Conservation (phyloP, 1,139 yeast genomes). For the Zygoascus meyerae region DNA sequence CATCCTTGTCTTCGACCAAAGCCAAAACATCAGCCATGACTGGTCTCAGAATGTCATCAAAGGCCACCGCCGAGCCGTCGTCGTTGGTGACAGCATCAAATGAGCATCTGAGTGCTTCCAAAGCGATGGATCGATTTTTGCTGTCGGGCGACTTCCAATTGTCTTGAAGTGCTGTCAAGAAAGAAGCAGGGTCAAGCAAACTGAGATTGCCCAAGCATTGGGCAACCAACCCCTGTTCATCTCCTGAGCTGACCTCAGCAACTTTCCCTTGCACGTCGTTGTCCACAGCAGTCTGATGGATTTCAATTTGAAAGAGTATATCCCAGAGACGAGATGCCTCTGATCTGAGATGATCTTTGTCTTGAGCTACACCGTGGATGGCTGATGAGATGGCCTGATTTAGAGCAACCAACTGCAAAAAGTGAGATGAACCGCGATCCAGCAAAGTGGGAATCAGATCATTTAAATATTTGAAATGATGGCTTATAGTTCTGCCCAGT, state of each 20-base stretch:
- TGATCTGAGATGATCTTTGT: constrained; percentile 2
- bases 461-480: constrained; percentile 37
- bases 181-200: constrained; percentile 26
- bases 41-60: constrained; percentile 29
- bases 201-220: constrained; percentile 37
- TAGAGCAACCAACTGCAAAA: constrained; percentile 1
- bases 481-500: constrained; percentile 46
- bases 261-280: neutral
- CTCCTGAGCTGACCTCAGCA: constrained; percentile 18
- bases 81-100: constrained; percentile 16
- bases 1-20: constrained; percentile 30
- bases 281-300: neutral
- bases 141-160: constrained; percentile 23
- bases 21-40: constrained; percentile 37
- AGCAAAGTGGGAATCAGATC: constrained; percentile 32
- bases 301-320: constrained; percentile 21
- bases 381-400: constrained; percentile 5
- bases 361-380: neutral
- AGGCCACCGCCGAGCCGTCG: constrained; percentile 25
- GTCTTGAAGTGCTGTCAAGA: constrained; percentile 26
- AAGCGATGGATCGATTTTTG: constrained; percentile 27
- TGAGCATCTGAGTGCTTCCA: constrained; percentile 37
- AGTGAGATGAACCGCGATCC: constrained; percentile 8
- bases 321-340: constrained; percentile 25
- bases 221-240: constrained; percentile 32